Conservation (phyloP, 2,329 filamentous ascomycete genomes). For the Alternaria burnsii region DNA sequence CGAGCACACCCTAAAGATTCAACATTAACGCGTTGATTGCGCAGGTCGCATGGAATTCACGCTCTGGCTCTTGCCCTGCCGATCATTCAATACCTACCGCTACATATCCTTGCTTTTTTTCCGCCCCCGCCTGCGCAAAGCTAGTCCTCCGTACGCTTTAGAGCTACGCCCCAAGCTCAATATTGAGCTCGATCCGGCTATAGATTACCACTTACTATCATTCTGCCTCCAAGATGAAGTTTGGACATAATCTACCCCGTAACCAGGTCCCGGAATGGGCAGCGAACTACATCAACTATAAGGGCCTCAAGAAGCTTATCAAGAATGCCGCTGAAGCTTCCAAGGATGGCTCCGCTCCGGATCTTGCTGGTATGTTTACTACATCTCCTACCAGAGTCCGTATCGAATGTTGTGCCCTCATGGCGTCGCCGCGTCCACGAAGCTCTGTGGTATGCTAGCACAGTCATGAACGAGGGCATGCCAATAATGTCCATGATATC, state of each 20-base stretch:
- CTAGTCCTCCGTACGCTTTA: background rate
- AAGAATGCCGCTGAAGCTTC: constrained; percentile 75
- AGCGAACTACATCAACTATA: constrained; percentile 86
- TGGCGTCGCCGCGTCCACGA: background rate
- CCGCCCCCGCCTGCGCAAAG: constrained; percentile 19
- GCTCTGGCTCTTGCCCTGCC: constrained; percentile 16
- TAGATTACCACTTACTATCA: constrained; percentile 1
- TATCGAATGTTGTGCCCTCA: background rate
- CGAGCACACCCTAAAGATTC: constrained; percentile 33
- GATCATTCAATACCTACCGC: constrained; percentile 17
- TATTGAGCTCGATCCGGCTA: constrained; percentile 1
- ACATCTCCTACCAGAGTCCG: background rate
- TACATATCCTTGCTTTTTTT: constrained; percentile 26
- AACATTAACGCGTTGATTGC: constrained; percentile 29
- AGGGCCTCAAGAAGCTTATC: constrained; percentile 92
- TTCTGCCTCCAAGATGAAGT: constrained; percentile 52
- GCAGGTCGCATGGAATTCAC: constrained; percentile 26
- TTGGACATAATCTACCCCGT: constrained; percentile 69
- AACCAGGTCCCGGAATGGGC: constrained; percentile 92
- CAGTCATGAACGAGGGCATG: background rate
- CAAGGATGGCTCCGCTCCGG: constrained; percentile 76
- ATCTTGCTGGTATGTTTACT: constrained; percentile 81
- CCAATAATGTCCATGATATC: background rate
- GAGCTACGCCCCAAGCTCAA: constrained; percentile 1
- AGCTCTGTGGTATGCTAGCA: background rate